Percentiles rank a stretch among this genome's conserved stretches.
phyloP scores from a whole-genome alignment of 495 filamentous ascomycete genomes.

The Neurospora discreta region DNA sequence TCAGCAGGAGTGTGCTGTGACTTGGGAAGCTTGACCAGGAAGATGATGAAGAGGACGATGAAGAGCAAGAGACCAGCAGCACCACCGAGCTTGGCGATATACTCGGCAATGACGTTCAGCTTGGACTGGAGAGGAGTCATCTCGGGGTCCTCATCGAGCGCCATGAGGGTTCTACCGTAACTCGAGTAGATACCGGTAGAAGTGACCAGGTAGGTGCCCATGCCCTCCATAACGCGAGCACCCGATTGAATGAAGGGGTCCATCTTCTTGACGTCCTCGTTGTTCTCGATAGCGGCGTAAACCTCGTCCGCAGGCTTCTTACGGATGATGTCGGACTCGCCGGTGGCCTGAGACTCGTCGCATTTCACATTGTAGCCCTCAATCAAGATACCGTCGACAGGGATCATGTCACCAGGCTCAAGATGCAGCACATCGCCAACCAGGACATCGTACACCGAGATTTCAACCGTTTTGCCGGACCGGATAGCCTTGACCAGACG shows the following conservation, averaged over 20 bases:
- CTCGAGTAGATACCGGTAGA: slow-evolving; percentile 78
- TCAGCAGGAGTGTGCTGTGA: slow-evolving; percentile 44
- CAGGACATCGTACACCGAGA: slow-evolving; percentile 61
- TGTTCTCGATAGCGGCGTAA: slow-evolving; percentile 63
- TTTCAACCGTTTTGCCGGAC: slow-evolving; percentile 59
- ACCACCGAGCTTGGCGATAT: slow-evolving; percentile 86
- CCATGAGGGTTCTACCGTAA: slow-evolving; percentile 91
- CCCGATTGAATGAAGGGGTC: slow-evolving; percentile 94
- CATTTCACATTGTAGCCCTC: slow-evolving; percentile 66
- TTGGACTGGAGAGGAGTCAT: slow-evolving; percentile 93
- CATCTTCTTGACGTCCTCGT: slow-evolving; percentile 66
- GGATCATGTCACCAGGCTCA: slow-evolving; percentile 65
- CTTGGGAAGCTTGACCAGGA: slow-evolving; percentile 53
- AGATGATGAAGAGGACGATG: slow-evolving; percentile 86
- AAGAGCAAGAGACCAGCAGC: slow-evolving; percentile 78
- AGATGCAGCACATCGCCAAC: slow-evolving; percentile 65
- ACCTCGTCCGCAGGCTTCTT: slow-evolving; percentile 70
- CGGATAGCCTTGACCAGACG: slow-evolving; percentile 66
- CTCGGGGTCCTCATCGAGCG: slow-evolving; percentile 77
- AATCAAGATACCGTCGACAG: slow-evolving; percentile 65
- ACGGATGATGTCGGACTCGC: slow-evolving; percentile 71
- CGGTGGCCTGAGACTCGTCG: slow-evolving; percentile 75
- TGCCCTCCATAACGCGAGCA: slow-evolving; percentile 82
- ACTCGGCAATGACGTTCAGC: slow-evolving; percentile 79
- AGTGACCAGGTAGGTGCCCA: slow-evolving; percentile 78